phyloP scores from a whole-genome alignment of 2,329 filamentous ascomycete genomes.

The Hymenoscyphus linearis region DNA sequence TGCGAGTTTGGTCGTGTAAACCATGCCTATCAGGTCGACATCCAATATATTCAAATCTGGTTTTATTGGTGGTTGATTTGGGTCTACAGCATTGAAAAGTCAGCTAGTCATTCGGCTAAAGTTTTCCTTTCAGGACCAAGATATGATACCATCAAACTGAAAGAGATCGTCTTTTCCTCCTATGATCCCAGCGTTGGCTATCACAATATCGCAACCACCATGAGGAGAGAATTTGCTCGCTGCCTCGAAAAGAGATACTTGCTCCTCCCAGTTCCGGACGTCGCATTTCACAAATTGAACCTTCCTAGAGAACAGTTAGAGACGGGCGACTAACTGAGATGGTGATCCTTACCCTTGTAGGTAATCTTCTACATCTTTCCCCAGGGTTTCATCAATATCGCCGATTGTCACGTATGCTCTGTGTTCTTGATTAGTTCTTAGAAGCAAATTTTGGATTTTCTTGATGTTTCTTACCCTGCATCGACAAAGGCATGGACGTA shows the following conservation, averaged over 20 bases:
- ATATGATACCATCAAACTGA: constrained; percentile 33
- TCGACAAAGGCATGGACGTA: constrained; percentile 33
- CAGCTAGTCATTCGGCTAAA: not conserved
- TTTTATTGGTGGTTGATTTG: constrained; percentile 27
- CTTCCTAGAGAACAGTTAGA: constrained; percentile 10
- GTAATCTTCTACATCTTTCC: constrained; percentile 20
- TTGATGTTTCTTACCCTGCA: constrained; percentile 2
- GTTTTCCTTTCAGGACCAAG: not conserved
- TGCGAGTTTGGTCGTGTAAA: constrained; percentile 43
- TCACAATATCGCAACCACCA: constrained; percentile 40
- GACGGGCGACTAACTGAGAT: not conserved
- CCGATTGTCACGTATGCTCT: constrained; percentile 39
- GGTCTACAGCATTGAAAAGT: not conserved
- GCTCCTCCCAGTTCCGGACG: constrained; percentile 39
- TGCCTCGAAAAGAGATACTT: constrained; percentile 38
- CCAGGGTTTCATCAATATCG: constrained; percentile 34
- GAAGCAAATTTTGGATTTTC: constrained; percentile 2
- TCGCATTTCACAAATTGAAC: constrained; percentile 38
- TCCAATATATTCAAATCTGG: constrained; percentile 39
- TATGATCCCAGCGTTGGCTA: constrained; percentile 45
- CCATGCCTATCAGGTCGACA: constrained; percentile 37
- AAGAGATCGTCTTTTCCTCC: constrained; percentile 36
- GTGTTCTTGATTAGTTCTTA: constrained; percentile 12
- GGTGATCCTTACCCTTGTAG: not conserved
- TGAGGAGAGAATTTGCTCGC: constrained; percentile 35